Conservation (phyloP, 495 filamentous ascomycete species). For the Aspergillus mulundensis region DNA sequence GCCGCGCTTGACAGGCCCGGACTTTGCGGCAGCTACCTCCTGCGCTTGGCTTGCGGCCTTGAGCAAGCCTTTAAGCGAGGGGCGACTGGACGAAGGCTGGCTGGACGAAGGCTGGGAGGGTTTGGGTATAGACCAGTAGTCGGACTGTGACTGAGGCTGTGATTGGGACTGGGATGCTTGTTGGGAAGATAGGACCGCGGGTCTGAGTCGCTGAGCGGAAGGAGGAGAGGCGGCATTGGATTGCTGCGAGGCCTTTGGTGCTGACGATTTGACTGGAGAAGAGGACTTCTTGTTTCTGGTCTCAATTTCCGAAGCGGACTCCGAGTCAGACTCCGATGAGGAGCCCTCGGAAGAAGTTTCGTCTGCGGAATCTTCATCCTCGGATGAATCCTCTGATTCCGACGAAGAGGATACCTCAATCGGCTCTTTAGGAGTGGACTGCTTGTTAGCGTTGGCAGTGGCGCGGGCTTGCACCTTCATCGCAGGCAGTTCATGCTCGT, state of each 20-base stretch:
- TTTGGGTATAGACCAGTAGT: background rate
- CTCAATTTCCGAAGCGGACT: background rate
- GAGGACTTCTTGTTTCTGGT: background rate
- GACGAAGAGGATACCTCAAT: background rate
- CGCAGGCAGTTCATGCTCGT: slow-evolving; percentile 7
- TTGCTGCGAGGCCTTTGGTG: background rate
- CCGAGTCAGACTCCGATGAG: background rate
- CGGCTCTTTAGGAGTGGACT: background rate
- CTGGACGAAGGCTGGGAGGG: background rate
- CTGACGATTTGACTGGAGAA: background rate
- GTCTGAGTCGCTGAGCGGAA: background rate
- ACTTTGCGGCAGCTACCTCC: slow-evolving; percentile 6
- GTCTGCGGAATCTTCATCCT: background rate
- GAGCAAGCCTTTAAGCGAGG: slow-evolving; percentile 13
- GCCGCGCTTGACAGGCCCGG: background rate
- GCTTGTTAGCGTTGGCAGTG: background rate
- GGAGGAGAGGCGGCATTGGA: background rate
- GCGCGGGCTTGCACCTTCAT: slow-evolving; percentile 7
- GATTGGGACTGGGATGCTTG: background rate
- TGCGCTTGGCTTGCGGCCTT: slow-evolving; percentile 1
- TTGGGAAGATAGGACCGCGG: background rate
- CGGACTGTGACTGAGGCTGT: background rate
- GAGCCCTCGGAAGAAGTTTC: background rate
- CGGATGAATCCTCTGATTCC: background rate
- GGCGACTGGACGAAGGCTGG: background rate